phyloP scores from a whole-genome alignment of 1,284 basidiomycete species.

The Ganoderma lingzhi region DNA sequence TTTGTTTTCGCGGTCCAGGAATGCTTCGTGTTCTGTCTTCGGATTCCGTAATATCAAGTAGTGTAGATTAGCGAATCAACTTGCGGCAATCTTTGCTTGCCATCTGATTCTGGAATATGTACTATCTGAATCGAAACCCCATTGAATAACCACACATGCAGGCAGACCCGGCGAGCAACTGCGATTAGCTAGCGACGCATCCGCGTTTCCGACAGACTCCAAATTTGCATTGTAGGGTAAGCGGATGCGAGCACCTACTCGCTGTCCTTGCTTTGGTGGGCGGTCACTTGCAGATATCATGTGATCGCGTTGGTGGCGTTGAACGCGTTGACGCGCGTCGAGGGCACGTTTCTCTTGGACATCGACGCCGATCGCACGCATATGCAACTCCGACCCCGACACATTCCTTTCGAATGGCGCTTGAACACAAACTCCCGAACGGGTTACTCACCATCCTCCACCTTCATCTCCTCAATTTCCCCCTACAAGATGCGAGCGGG shows the following conservation, averaged over 20 bases:
- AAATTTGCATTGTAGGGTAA: too few relatives aligned
- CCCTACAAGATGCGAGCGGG: conserved; percentile 49
- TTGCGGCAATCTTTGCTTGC: not conserved
- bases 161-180: too few relatives aligned
- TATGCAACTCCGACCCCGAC: not conserved
- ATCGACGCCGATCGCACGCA: not conserved
- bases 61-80: not conserved
- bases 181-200: too few relatives aligned
- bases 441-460: conserved; percentile 55
- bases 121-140: too few relatives aligned
- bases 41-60: not conserved
- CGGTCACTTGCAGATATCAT: not conserved
- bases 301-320: conserved; percentile 8
- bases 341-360: conserved; percentile 14
- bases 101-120: not conserved
- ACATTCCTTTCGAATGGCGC: not conserved
- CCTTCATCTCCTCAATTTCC: conserved; percentile 57
- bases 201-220: too few relatives aligned
- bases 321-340: conserved; percentile 11
- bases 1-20: not conserved
- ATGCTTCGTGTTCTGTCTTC: not conserved
- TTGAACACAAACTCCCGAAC: conserved; percentile 26
- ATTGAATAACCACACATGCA: too few relatives aligned
- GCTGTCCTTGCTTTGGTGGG: too few relatives aligned
- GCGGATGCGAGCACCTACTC: too few relatives aligned